Evolutionary conservation across 2,329 filamentous ascomycete species (phyloP).

Genomic region (Kalaharituber pfeilii): DNA sequence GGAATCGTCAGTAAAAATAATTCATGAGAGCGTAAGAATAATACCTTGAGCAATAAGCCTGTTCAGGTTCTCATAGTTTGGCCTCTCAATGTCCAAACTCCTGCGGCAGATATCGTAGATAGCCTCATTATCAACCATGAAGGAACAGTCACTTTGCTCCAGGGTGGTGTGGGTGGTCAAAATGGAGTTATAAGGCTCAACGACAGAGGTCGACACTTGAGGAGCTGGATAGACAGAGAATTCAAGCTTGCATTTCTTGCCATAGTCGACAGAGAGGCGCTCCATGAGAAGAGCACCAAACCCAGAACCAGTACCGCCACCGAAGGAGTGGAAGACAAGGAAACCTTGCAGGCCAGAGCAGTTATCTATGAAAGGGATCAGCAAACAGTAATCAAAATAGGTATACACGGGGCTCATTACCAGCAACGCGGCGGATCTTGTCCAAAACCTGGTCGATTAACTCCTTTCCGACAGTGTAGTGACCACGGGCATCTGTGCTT

Average conservation of each 20-base stretch:
- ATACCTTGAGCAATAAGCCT: constrained; percentile 87
- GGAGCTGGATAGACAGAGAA: constrained; percentile 98
- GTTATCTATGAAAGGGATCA: constrained; percentile 57
- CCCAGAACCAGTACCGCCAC: constrained; percentile 94
- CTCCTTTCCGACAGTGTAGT: constrained; percentile 99
- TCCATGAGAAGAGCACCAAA: constrained; percentile 98
- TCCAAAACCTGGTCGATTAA: constrained; percentile 95
- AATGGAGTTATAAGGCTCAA: constrained; percentile 99
- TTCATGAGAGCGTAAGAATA: not conserved
- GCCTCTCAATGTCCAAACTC: constrained; percentile 91
- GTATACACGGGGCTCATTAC: constrained; percentile 11
- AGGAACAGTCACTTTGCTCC: constrained; percentile 98
- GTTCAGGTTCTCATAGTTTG: constrained; percentile 98
- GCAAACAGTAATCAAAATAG: too few relatives aligned
- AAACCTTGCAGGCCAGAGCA: constrained; percentile 97
- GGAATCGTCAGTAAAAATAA: constrained; percentile 22
- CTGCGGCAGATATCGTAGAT: constrained; percentile 99
- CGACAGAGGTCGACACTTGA: constrained; percentile 89
- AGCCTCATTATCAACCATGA: constrained; percentile 99
- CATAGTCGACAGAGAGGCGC: constrained; percentile 95
- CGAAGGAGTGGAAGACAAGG: constrained; percentile 99
- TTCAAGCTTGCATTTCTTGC: constrained; percentile 99
- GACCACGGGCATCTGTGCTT: constrained; percentile 78
- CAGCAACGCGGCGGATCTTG: constrained; percentile 87
- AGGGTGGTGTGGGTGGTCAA: constrained; percentile 97